Evolutionary conservation across 495 filamentous ascomycete genomes (phyloP).

Genomic region (Penicillium dipodomyicola): DNA sequence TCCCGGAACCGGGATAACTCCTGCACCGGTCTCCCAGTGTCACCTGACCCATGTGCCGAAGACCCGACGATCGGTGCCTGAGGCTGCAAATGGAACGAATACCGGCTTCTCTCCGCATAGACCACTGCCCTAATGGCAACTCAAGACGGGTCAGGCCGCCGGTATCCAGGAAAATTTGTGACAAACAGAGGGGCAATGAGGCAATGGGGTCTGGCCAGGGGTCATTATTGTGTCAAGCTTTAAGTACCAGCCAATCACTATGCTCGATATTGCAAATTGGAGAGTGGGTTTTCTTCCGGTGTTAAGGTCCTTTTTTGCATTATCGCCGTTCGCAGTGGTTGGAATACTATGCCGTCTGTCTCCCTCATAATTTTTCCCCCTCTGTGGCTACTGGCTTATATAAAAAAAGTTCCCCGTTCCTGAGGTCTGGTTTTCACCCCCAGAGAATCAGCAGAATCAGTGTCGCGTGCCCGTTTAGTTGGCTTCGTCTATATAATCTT

Average conservation of each 20-base stretch:
- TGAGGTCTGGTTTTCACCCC: background rate
- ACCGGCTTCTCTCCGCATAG: background rate
- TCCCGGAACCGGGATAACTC: conserved; percentile 7
- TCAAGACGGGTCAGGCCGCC: conserved; percentile 9
- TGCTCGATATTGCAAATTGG: background rate
- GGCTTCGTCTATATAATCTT: background rate
- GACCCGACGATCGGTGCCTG: conserved; percentile 3
- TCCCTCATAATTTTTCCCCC: background rate
- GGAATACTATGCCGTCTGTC: background rate
- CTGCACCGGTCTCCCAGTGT: background rate
- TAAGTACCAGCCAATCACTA: background rate
- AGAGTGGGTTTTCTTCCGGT: background rate
- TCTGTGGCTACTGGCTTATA: background rate
- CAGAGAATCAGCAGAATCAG: background rate
- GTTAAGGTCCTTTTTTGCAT: background rate
- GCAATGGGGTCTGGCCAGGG: background rate
- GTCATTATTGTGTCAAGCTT: conserved; percentile 1
- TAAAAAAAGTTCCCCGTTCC: conserved; percentile 1
- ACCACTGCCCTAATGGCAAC: background rate
- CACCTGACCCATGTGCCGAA: conserved; percentile 10
- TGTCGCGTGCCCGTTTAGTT: background rate
- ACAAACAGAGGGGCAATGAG: conserved; percentile 3
- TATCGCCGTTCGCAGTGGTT: conserved; percentile 5
- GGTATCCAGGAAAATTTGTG: background rate
- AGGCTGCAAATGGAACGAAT: conserved; percentile 1